phyloP scores from a whole-genome alignment of 768 basidiomycete species.

The Saitozyma sp. region DNA sequence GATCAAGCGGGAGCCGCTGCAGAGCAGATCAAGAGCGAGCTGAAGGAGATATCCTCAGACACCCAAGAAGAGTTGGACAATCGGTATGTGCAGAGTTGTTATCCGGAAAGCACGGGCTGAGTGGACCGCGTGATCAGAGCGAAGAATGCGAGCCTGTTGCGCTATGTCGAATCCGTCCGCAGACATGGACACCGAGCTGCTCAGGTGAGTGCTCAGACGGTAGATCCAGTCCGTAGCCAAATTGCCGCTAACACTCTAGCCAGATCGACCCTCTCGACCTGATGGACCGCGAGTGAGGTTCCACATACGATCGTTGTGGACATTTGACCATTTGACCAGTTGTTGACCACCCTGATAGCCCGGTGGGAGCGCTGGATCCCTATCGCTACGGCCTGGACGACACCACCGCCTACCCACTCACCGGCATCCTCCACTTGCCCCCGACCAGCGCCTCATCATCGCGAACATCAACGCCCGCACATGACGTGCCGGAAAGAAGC shows the following conservation, averaged over 20 bases:
- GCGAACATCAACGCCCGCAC: constrained; percentile 14
- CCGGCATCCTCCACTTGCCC: constrained; percentile 67
- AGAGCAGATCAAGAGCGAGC: no score
- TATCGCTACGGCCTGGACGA: constrained; percentile 72
- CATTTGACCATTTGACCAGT: not conserved
- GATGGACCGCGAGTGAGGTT: constrained; percentile 71
- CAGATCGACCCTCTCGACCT: constrained; percentile 83
- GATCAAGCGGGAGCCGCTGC: no score
- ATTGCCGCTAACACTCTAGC: not conserved
- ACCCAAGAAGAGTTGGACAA: constrained; percentile 37
- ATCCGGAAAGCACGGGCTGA: constrained; percentile 65
- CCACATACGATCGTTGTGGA: constrained; percentile 17
- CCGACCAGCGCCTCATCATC: constrained; percentile 1
- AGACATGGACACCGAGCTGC: constrained; percentile 40
- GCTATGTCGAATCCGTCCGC: constrained; percentile 87
- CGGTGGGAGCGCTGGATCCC: constrained; percentile 64
- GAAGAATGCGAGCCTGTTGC: constrained; percentile 72
- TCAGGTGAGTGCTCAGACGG: not conserved
- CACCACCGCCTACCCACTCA: constrained; percentile 64
- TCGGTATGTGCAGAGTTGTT: constrained; percentile 11
- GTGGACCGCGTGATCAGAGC: constrained; percentile 60
- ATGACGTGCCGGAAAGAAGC: constrained; percentile 35
- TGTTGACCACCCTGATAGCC: constrained; percentile 8
- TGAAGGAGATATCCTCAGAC: constrained; percentile 8
- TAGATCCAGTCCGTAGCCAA: not conserved